Evolutionary conservation across 306 rosid genomes (phyloP).

Genomic region (Castanopsis chinensis): DNA sequence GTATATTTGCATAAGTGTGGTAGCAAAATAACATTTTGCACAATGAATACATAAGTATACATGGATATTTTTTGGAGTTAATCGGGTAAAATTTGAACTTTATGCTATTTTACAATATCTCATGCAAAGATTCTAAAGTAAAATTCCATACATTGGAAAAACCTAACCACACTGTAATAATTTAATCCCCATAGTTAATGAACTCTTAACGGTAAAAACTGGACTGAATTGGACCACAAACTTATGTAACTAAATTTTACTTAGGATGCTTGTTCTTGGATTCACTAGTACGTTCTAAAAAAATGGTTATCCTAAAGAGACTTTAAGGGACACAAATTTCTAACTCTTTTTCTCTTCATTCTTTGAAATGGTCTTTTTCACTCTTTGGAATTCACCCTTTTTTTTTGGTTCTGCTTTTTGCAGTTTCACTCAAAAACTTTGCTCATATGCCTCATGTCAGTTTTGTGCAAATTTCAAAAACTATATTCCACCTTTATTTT

Average conservation of each 20-base stretch:
- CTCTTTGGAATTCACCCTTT: slow-evolving; percentile 39
- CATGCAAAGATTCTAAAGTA: slow-evolving; percentile 16
- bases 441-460: slow-evolving; percentile 57
- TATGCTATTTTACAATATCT: too few species aligned
- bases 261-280: slow-evolving; percentile 88
- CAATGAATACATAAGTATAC: too few species aligned
- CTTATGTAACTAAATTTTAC: slow-evolving; percentile 18
- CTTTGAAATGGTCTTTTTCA: slow-evolving; percentile 23
- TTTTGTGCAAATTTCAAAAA: slow-evolving; percentile 52
- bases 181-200: slow-evolving; percentile 32
- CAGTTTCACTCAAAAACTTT: slow-evolving; percentile 42
- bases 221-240: slow-evolving; percentile 33
- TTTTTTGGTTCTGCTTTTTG: slow-evolving; percentile 29
- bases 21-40: too few species aligned
- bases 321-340: slow-evolving; percentile 72
- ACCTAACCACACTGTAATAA: slow-evolving; percentile 49
- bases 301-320: slow-evolving; percentile 46
- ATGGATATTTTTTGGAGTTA: neutral
- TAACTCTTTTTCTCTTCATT: slow-evolving; percentile 51
- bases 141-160: slow-evolving; percentile 29
- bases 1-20: too few species aligned
- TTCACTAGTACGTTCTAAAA: slow-evolving; percentile 52
- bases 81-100: too few species aligned
- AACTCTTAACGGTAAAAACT: slow-evolving; percentile 23
- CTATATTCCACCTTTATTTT: slow-evolving; percentile 34